Conservation (phyloP, 2,329 filamentous ascomycete genomes). For the Pseudodiploospora longispora region DNA sequence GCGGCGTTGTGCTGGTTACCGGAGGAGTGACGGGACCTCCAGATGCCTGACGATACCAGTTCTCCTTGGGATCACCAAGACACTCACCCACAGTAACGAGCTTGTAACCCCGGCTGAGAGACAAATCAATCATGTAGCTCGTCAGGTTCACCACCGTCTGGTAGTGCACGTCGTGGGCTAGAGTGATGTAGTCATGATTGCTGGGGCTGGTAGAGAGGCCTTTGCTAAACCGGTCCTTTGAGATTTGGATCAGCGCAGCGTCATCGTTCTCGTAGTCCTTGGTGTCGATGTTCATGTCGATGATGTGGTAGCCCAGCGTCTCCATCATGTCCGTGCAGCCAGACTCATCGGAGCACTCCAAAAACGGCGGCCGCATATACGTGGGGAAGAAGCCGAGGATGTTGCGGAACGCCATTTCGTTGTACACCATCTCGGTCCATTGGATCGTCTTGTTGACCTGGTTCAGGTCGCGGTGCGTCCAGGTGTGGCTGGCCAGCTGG, state of each 20-base stretch:
- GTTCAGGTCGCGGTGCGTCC: conserved; percentile 37
- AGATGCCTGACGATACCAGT: conserved; percentile 41
- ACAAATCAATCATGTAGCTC: conserved; percentile 33
- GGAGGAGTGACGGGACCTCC: conserved; percentile 7
- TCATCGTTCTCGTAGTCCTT: conserved; percentile 49
- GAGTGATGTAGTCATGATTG: conserved; percentile 37
- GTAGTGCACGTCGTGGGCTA: conserved; percentile 45
- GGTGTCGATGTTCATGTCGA: conserved; percentile 52
- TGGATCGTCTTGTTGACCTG: conserved; percentile 24
- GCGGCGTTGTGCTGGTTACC: not conserved
- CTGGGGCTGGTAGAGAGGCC: conserved; percentile 24
- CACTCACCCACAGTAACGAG: conserved; percentile 51
- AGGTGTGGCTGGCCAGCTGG: conserved; percentile 39
- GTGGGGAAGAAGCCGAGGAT: conserved; percentile 33
- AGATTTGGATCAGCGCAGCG: conserved; percentile 39
- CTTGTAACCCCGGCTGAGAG: conserved; percentile 33
- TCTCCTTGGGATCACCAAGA: conserved; percentile 39
- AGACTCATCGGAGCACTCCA: conserved; percentile 32
- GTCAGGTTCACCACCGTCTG: conserved; percentile 36
- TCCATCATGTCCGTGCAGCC: conserved; percentile 29
- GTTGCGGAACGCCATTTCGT: conserved; percentile 36
- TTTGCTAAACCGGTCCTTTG: conserved; percentile 30
- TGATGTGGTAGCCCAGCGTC: conserved; percentile 45
- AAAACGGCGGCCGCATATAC: conserved; percentile 38
- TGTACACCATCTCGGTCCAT: conserved; percentile 32